phyloP scores from a whole-genome alignment of 805 yeast genomes.

The Blastobotrys terrestris region DNA sequence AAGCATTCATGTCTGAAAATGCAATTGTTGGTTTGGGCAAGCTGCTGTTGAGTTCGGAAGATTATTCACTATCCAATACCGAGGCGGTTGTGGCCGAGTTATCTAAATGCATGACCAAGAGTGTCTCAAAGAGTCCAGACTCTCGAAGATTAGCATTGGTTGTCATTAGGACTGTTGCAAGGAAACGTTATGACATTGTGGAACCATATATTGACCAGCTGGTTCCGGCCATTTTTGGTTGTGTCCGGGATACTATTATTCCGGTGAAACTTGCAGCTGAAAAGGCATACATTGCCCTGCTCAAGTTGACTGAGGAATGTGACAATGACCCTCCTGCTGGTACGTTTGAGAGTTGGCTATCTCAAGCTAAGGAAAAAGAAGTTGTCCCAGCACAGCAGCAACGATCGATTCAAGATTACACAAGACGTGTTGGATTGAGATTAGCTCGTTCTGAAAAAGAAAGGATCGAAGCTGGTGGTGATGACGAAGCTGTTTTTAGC shows the following conservation, averaged over 20 bases:
- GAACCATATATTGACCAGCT: slow-evolving; percentile 48
- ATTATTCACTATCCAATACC: slow-evolving; percentile 15
- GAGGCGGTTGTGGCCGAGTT: slow-evolving; percentile 47
- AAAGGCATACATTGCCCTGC: slow-evolving; percentile 71
- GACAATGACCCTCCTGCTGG: slow-evolving; percentile 38
- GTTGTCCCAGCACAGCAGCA: slow-evolving; percentile 23
- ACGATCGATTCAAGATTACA: slow-evolving; percentile 81
- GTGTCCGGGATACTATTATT: slow-evolving; percentile 81
- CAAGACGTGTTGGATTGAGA: slow-evolving; percentile 82
- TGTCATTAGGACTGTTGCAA: slow-evolving; percentile 65
- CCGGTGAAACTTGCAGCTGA: slow-evolving; percentile 95
- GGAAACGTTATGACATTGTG: slow-evolving; percentile 49
- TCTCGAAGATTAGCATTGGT: slow-evolving; percentile 75
- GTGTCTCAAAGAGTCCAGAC: slow-evolving; percentile 60
- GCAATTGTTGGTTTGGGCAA: slow-evolving; percentile 80
- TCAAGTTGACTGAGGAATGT: slow-evolving; percentile 63
- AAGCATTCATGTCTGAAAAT: slow-evolving; percentile 61
- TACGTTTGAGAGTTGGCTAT: slow-evolving; percentile 61
- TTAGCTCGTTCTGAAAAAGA: slow-evolving; percentile 84
- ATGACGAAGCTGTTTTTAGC: slow-evolving; percentile 73
- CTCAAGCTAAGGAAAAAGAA: slow-evolving; percentile 30
- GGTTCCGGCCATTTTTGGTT: slow-evolving; percentile 69
- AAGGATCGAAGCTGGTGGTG: slow-evolving; percentile 85
- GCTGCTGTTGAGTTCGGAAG: slow-evolving; percentile 48
- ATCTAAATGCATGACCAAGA: slow-evolving; percentile 43